phyloP scores from a whole-genome alignment of 495 filamentous ascomycete species.

The Letharia lupina region DNA sequence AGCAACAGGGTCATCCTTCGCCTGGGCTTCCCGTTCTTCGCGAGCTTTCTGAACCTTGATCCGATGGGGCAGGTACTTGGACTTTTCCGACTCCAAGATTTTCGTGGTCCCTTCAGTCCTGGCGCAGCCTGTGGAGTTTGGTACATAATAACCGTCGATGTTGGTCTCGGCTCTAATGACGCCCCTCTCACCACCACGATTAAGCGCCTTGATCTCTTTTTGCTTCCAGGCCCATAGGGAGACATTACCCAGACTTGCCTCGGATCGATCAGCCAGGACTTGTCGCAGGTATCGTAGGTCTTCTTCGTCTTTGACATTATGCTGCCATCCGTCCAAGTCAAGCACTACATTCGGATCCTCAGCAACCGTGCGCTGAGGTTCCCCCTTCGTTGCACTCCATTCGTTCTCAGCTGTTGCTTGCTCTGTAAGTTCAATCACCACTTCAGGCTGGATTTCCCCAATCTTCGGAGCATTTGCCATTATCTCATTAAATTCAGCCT shows the following conservation, averaged over 20 bases:
- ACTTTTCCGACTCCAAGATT: constrained; percentile 93
- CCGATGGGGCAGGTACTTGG: constrained; percentile 94
- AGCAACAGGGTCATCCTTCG: constrained; percentile 54
- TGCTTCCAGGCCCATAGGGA: constrained; percentile 83
- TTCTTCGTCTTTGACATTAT: constrained; percentile 71
- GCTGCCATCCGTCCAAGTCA: constrained; percentile 71
- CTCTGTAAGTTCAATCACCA: constrained; percentile 26
- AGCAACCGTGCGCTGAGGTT: constrained; percentile 56
- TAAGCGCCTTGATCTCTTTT: constrained; percentile 79
- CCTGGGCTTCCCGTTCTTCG: constrained; percentile 76
- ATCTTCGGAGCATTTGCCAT: constrained; percentile 23
- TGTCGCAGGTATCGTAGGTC: constrained; percentile 53
- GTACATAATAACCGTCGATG: constrained; percentile 86
- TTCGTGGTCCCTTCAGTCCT: constrained; percentile 89
- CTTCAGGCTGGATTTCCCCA: constrained; percentile 22
- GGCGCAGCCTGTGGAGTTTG: constrained; percentile 74
- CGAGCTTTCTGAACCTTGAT: constrained; percentile 86
- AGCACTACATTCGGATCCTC: constrained; percentile 59
- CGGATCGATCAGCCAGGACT: constrained; percentile 39
- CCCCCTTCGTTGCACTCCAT: constrained; percentile 53
- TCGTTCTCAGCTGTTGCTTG: constrained; percentile 39
- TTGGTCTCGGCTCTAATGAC: constrained; percentile 43
- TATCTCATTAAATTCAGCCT: constrained; percentile 32
- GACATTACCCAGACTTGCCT: constrained; percentile 53
- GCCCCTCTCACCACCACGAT: constrained; percentile 47